Evolutionary conservation across 768 basidiomycete species (phyloP).

Genomic region (Boletus rex-veris): DNA sequence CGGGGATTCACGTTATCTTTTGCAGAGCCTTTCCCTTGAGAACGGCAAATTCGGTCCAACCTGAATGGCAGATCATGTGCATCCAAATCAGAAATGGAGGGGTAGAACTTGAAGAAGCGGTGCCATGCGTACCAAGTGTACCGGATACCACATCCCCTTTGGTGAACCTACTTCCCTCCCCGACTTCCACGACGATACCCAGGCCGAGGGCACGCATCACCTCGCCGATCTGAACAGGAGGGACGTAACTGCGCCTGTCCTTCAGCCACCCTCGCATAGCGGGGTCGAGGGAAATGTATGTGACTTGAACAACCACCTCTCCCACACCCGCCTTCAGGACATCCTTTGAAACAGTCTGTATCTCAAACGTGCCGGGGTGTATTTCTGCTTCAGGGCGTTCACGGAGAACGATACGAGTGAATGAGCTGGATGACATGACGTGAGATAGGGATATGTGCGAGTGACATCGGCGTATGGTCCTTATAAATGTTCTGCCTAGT

Average conservation of each 20-base stretch:
- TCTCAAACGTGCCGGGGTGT: conserved; percentile 69
- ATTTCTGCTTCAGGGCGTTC: conserved; percentile 70
- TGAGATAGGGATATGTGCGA: neutral
- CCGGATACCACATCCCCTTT: conserved; percentile 72
- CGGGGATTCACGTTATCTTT: conserved; percentile 51
- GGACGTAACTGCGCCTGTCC: conserved; percentile 66
- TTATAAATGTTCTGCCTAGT: neutral
- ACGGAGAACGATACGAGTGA: conserved; percentile 71
- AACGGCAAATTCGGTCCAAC: conserved; percentile 76
- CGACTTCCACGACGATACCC: conserved; percentile 61
- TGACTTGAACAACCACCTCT: conserved; percentile 71
- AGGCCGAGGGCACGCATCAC: conserved; percentile 73
- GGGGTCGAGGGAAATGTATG: conserved; percentile 81
- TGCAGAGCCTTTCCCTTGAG: conserved; percentile 49
- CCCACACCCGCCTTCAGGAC: conserved; percentile 47
- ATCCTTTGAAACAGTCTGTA: conserved; percentile 49
- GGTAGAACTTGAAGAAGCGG: neutral
- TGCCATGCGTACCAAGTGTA: conserved; percentile 46
- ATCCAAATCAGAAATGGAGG: neutral
- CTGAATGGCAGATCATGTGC: conserved; percentile 31
- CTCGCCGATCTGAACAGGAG: conserved; percentile 70
- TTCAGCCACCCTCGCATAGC: conserved; percentile 85
- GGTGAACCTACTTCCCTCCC: conserved; percentile 49
- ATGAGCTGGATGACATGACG: conserved; percentile 32
- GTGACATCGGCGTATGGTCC: neutral